Evolutionary conservation across 176 grass and related monocot species (phyloP), one percentile per base, ranked within the genome.

Genomic region (Juncus effusus): DNA sequence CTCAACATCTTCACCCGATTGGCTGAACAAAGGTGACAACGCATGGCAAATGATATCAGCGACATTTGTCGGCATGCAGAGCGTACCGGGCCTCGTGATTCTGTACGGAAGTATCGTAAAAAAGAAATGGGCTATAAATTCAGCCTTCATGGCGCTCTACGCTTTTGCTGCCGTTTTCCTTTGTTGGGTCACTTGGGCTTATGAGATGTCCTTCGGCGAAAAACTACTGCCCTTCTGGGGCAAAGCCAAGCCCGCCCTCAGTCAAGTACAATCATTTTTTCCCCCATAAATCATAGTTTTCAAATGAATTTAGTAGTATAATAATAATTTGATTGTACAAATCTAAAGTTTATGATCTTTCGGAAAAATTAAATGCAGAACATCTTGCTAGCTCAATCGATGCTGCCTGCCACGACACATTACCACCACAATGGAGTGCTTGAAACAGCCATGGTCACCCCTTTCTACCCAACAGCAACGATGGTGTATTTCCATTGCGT

Each of bases 61-160:
- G 10, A 95, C 90, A 13, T 69, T 95, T 6, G 90, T 95, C 51
- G 90, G 86, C 0, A 28, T 95, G 12, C 83, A 86, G 83, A 81
- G 77, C 65, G 59, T 95, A 37, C 90, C 90, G 3, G 90, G 90
- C 0, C 50, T 95, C 7, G 87, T 95, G 11, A 83, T 95, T 3
- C 83, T 95, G 1, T 95, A 95, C 62, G 91, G 91, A 58, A 85
- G 91, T 76, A 75, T 95, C 15, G 91, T 95, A 38, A 95, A 95
- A 83, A 95, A 95, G 79, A 95, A 95, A 64, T 95, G 91, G 91
- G 91, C 91, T 2, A 82, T 95, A 6, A 95, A 95, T 76, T 90
- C 86, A 2, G 91, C 91, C 36, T 95, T 95, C 91, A 95, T 95
- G 91, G 91, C 91, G 63, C 78, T 95, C 37, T 95, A 95, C 71